Percentiles rank a stretch among this genome's conserved stretches.
phyloP scores from a whole-genome alignment of 2,329 filamentous ascomycete genomes.

The Lasiodiplodia sp. region DNA sequence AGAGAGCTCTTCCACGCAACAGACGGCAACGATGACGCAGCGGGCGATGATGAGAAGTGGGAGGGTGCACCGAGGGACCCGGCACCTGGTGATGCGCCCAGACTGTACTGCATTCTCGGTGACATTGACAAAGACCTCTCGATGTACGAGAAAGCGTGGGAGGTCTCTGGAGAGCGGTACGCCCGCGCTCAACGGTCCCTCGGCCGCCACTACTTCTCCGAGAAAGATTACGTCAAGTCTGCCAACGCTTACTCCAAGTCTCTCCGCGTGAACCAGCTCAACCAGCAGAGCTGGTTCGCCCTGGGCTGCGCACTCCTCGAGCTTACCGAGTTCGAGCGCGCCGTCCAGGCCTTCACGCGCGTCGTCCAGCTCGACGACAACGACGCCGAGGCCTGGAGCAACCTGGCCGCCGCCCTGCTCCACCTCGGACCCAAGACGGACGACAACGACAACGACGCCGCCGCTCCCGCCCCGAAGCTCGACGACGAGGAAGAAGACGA shows the following conservation, averaged over 20 bases:
- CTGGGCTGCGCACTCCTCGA: slow-evolving; percentile 88
- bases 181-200: slow-evolving; percentile 87
- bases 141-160: slow-evolving; percentile 88
- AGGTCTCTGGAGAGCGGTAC: slow-evolving; percentile 80
- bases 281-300: slow-evolving; percentile 85
- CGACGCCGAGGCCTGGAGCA: slow-evolving; percentile 93
- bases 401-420: slow-evolving; percentile 84
- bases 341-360: slow-evolving; percentile 82
- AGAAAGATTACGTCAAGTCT: slow-evolving; percentile 72
- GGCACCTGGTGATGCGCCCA: slow-evolving; percentile 80
- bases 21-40: slow-evolving; percentile 47
- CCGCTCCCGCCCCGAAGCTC: slow-evolving; percentile 35
- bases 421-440: slow-evolving; percentile 66
- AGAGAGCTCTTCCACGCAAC: slow-evolving; percentile 79
- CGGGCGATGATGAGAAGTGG: slow-evolving; percentile 60
- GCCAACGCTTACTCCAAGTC: slow-evolving; percentile 80
- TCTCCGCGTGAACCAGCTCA: slow-evolving; percentile 79
- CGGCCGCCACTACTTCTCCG: slow-evolving; percentile 76
- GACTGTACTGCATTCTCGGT: slow-evolving; percentile 91
- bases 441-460: slow-evolving; percentile 28
- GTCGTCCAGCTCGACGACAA: slow-evolving; percentile 86
- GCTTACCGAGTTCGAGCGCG: slow-evolving; percentile 76
- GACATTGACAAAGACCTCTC: slow-evolving; percentile 79
- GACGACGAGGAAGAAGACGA: slow-evolving; percentile 48
- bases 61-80: slow-evolving; percentile 74